Base-by-base conservation (phyloP, 2,329 filamentous ascomycete species). In the Botrytis porri region DNA sequence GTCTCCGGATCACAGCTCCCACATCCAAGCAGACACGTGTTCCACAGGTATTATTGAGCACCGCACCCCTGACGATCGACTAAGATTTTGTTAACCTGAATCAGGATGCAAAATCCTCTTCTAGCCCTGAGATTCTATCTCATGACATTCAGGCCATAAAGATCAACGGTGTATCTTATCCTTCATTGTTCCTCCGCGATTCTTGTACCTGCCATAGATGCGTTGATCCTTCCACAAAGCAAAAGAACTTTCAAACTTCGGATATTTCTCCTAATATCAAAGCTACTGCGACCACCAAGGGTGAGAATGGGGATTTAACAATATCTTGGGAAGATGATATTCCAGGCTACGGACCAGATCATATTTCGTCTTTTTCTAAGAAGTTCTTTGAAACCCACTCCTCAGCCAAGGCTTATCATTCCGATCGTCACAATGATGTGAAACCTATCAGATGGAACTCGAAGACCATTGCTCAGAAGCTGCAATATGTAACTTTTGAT, bases 191-290 rank as follows among this genome's bases (percentile, higher is more conserved):
- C 78, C 81, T 91, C 32, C 86, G 89, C 54, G 89, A 92, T 79
- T 82, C 85, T 73, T 92, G 89, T 81, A 79, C 82, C 32, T 91
- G 89, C 79, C 76, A 83, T n/a, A 78, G 75, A 62, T 91, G 89
- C 78, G 83, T 89, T 45, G 86, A 91, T 78, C 83, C 85, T 5
- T 86, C 87, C 60, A 89, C 88, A 25, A 86, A 84, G 60, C 89
- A 92, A 79, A 91, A 91, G 81, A 83, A 84, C 54, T 93, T 93
- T 81, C 86, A 87, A 71, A 90, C 89, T 1, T 84, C 85, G 32
- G 89, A 93, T 69, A 90, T 94, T 60, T 88, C 90, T 0, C 43
- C 77, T 14, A 75, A 84, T 45, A 86, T 90, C 64, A 69, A 76
- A 22, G 81, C 83, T 7, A 78, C 80, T 51, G 74, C 81, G 37